Percentiles rank a stretch among this genome's conserved stretches.
These are phyloP conservation scores for Dipodascus geniculatus DNA, from an alignment of 805 yeast species.

Conservation along the genomic window DNA sequence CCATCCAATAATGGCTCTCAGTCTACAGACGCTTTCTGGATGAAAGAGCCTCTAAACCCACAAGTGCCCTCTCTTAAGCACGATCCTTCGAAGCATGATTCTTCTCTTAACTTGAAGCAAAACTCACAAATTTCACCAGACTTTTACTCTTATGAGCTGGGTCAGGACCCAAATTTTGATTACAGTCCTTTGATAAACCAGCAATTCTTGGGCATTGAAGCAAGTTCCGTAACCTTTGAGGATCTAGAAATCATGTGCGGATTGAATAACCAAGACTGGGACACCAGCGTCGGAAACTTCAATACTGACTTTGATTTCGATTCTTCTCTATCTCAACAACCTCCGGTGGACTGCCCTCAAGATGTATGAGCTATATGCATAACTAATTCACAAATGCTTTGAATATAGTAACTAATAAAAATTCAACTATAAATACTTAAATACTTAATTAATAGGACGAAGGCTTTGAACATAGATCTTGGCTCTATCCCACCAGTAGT, in stretches of 20 bases:
- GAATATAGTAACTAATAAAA: too few species aligned
- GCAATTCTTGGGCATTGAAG: neutral
- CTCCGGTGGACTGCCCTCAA: neutral
- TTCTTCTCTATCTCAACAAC: neutral
- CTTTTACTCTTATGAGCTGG: too few species aligned
- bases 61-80: too few species aligned
- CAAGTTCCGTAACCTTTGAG: neutral
- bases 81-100: too few species aligned
- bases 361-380: neutral
- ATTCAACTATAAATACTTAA: too few species aligned
- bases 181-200: neutral
- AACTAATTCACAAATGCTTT: too few species aligned
- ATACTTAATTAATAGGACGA: neutral
- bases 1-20: too few species aligned
- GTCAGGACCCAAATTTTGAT: neutral
- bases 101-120: too few species aligned
- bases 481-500: neutral
- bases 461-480: neutral
- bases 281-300: neutral
- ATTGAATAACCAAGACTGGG: neutral
- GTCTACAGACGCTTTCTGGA: too few species aligned
- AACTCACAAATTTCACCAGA: too few species aligned
- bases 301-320: neutral
- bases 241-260: conserved; percentile 1
- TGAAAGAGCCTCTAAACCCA: too few species aligned